Conservation (phyloP, 495 filamentous ascomycete genomes). For the Bacidia rubella region DNA sequence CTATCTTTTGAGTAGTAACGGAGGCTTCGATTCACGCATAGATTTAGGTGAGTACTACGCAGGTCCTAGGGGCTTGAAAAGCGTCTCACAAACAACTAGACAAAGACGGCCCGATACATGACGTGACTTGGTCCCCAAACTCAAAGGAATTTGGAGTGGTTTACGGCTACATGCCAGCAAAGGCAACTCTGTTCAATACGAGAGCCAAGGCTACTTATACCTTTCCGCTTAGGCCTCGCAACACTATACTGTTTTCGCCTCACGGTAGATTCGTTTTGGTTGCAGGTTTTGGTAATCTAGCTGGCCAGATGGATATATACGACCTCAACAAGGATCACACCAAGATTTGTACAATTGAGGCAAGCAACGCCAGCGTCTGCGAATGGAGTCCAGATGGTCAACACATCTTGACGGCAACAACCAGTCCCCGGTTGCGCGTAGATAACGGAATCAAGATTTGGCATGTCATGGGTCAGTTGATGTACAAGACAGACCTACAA, state of each 20-base stretch:
- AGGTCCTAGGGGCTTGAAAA: neutral
- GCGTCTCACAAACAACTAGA: conserved; percentile 35
- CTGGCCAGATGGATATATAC: conserved; percentile 94
- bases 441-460: conserved; percentile 94
- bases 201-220: conserved; percentile 65
- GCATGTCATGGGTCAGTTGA: conserved; percentile 78
- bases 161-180: conserved; percentile 95
- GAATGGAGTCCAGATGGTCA: conserved; percentile 93
- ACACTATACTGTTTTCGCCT: conserved; percentile 91
- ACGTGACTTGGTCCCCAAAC: conserved; percentile 95
- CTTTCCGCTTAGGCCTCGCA: conserved; percentile 76
- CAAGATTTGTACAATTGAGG: conserved; percentile 89
- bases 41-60: conserved; percentile 45
- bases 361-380: conserved; percentile 87
- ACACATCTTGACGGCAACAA: conserved; percentile 91
- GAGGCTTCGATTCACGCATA: conserved; percentile 82
- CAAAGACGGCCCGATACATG: conserved; percentile 96
- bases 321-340: conserved; percentile 82
- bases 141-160: conserved; percentile 93
- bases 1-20: conserved; percentile 85
- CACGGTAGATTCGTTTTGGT: conserved; percentile 85
- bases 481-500: conserved; percentile 89
- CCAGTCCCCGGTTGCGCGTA: conserved; percentile 82
- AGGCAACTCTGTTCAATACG: conserved; percentile 90
- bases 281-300: conserved; percentile 92